Base-by-base conservation (phyloP, 129 eudicot species). In the Helianthus tuberosus region DNA sequence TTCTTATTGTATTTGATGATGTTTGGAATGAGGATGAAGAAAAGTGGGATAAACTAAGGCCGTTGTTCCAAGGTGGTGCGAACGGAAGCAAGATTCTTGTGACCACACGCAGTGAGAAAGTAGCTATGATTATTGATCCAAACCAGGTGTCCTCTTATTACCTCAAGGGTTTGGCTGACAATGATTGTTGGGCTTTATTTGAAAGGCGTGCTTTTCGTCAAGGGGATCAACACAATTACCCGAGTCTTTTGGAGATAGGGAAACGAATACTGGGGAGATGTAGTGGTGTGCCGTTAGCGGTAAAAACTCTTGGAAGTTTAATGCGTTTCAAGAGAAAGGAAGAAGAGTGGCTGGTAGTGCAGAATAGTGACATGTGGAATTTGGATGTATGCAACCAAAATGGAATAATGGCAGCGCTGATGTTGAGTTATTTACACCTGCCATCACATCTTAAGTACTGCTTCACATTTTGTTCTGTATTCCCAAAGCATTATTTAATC, bases 11-110 rank as follows among this genome's bases (percentile, higher is more conserved):
- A 25, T 43, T 84, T 32, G 86, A 85, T 78, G 86, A 85, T 38
- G 75, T 81, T 23, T 81, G 89, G 89, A 81, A 66, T 49, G 83
- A 77, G 49, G 78, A 85, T 41, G 67, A 38, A 11, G 70, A 85
- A 3, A 32, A 73, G 17, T 85, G 89, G 86, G 70, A 55, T 38
- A 39, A 65, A 8, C 27, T 85, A 39, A 47, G 52, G 27, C 13
- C 39, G 11, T 15, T 78, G 62, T 39, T 81, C 2, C 66, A 14
- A 5, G 61, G 67, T 25, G 70, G 79, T 3, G 57, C 50, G 35
- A 41, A 15, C 2, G 84, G 84, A 38, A 85, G 86, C 53, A 81
- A 59, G 60, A 46, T 85, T 49, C 11, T 85, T 1, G 86, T 81
- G 6, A 85, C 86, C 25, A 85, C 86, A 11, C 72, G 86, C 5